These are phyloP conservation scores for Salix suchowensis DNA, from an alignment of 345 rosid genomes.

Conservation along the genomic window DNA sequence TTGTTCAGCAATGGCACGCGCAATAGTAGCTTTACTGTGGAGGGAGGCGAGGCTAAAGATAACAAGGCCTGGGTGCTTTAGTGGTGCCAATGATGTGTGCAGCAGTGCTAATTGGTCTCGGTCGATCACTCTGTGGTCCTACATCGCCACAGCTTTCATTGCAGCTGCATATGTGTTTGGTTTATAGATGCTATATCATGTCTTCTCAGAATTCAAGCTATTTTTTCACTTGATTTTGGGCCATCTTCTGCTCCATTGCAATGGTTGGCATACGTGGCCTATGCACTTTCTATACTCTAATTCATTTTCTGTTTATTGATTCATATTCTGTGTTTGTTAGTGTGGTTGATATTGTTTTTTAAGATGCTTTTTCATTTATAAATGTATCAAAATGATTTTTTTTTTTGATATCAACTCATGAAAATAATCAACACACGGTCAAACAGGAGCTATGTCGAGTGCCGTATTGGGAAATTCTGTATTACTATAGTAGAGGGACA, in stretches of 20 bases:
- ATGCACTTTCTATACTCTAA: neutral
- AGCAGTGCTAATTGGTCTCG: constrained; percentile 33
- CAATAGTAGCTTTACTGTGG: constrained; percentile 52
- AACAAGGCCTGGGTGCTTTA: constrained; percentile 58
- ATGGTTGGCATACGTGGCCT: neutral
- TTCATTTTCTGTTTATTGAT: constrained; percentile 8
- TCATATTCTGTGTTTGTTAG: neutral
- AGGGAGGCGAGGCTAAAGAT: constrained; percentile 55
- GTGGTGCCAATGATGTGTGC: constrained; percentile 67
- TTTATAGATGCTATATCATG: constrained; percentile 19
- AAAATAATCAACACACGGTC: too few species aligned
- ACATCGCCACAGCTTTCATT: constrained; percentile 19
- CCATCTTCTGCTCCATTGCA: neutral
- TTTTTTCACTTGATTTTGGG: constrained; percentile 12
- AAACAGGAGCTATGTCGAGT: neutral
- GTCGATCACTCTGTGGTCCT: constrained; percentile 22
- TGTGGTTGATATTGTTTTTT: too few species aligned
- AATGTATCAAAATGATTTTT: too few species aligned
- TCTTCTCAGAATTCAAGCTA: neutral
- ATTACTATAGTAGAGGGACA: neutral
- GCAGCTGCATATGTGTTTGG: constrained; percentile 26
- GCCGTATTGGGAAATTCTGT: neutral
- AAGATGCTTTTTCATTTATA: too few species aligned
- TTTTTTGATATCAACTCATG: too few species aligned
- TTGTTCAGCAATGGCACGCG: constrained; percentile 58